These are phyloP conservation scores for Vaccinium vitisidaea DNA, from an alignment of 148 eudicot genomes.

Conservation along the genomic window DNA sequence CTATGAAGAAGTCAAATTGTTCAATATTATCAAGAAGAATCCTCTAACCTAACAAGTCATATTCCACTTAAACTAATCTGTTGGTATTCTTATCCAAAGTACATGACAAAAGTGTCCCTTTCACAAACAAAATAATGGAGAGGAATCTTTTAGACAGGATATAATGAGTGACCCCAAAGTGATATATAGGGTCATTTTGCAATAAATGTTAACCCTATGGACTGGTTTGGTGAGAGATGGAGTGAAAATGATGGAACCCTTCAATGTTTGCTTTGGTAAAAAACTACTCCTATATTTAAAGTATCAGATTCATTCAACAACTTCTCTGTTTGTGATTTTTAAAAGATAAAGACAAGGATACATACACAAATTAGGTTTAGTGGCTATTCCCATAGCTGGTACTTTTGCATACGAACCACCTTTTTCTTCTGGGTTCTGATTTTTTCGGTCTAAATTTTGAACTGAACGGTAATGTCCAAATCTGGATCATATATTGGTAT, in stretches of 20 bases:
- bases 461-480: no score
- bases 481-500: no score
- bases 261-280: constrained; percentile 3
- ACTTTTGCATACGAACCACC: background rate
- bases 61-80: constrained; percentile 16
- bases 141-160: constrained; percentile 37
- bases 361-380: background rate
- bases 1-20: background rate
- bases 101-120: constrained; percentile 30
- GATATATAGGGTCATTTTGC: constrained; percentile 2
- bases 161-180: constrained; percentile 29
- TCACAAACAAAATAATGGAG: constrained; percentile 36
- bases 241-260: constrained; percentile 19
- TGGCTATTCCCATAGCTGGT: background rate
- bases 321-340: background rate
- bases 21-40: background rate
- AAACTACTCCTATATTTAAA: background rate
- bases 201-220: background rate
- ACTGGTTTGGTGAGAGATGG: constrained; percentile 17
- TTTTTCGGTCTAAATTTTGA: no score
- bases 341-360: no score
- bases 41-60: constrained; percentile 17
- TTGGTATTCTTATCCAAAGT: constrained; percentile 15
- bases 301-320: background rate
- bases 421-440: no score